phyloP scores from a whole-genome alignment of 106 monocot genomes.

The Dendrobium nobile region DNA sequence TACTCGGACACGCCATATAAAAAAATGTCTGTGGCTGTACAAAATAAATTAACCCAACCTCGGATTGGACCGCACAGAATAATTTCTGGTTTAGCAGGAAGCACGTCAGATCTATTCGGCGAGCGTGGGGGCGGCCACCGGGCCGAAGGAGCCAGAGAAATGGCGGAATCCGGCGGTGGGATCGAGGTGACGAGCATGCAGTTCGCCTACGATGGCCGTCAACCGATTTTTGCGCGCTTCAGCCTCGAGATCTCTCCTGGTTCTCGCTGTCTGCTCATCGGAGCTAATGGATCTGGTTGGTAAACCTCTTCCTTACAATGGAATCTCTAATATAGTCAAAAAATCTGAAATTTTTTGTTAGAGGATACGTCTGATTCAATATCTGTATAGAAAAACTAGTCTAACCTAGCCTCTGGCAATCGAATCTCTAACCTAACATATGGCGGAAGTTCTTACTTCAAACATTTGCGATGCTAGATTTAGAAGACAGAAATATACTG shows the following conservation, averaged over 20 bases:
- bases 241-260: constrained; percentile 58
- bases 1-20: no score
- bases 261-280: constrained; percentile 91
- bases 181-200: constrained; percentile 77
- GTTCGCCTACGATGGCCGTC: constrained; percentile 70
- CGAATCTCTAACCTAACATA: neutral
- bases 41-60: no score
- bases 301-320: neutral
- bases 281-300: constrained; percentile 93
- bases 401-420: neutral
- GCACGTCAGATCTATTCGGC: neutral
- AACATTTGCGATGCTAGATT: neutral
- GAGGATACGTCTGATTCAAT: neutral
- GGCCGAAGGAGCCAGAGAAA: constrained; percentile 6
- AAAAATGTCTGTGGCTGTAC: no score
- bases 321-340: neutral
- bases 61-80: no score
- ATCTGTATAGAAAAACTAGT: neutral
- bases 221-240: constrained; percentile 61
- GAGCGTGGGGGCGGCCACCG: neutral
- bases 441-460: neutral
- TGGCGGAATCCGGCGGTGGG: constrained; percentile 25
- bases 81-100: no score
- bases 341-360: neutral
- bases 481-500: neutral